phyloP scores from a whole-genome alignment of 2,329 filamentous ascomycete genomes.

The Alternaria panax region DNA sequence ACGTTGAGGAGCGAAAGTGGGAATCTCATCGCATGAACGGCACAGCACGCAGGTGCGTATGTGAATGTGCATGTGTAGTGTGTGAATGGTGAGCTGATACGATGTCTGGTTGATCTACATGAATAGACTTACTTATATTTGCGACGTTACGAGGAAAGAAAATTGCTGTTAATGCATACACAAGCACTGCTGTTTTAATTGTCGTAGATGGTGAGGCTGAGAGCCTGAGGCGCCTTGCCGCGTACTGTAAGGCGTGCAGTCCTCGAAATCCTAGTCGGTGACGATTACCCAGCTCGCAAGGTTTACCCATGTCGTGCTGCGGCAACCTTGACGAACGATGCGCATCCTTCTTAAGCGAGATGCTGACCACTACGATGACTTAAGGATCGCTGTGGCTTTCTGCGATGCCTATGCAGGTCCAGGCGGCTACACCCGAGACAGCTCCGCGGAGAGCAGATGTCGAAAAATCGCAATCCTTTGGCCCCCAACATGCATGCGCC shows the following conservation, averaged over 20 bases:
- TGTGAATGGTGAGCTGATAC: neutral
- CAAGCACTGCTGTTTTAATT: neutral
- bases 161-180: conserved; percentile 13
- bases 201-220: conserved; percentile 27
- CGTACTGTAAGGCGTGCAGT: neutral
- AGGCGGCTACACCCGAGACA: neutral
- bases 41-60: neutral
- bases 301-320: neutral
- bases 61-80: neutral
- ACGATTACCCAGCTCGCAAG: neutral
- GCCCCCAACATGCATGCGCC: neutral
- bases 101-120: conserved; percentile 8
- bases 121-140: neutral
- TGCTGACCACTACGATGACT: too few species aligned
- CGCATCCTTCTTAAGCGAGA: too few species aligned
- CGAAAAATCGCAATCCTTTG: neutral
- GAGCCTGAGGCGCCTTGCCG: neutral
- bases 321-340: neutral
- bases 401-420: neutral
- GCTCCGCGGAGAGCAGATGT: neutral
- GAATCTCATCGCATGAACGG: conserved; percentile 19
- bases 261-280: neutral
- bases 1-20: conserved; percentile 18
- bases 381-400: too few species aligned
- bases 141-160: neutral